These are phyloP conservation scores for Cyclanthera cordifolia DNA, from an alignment of 306 rosid species.

Conservation along the genomic window DNA sequence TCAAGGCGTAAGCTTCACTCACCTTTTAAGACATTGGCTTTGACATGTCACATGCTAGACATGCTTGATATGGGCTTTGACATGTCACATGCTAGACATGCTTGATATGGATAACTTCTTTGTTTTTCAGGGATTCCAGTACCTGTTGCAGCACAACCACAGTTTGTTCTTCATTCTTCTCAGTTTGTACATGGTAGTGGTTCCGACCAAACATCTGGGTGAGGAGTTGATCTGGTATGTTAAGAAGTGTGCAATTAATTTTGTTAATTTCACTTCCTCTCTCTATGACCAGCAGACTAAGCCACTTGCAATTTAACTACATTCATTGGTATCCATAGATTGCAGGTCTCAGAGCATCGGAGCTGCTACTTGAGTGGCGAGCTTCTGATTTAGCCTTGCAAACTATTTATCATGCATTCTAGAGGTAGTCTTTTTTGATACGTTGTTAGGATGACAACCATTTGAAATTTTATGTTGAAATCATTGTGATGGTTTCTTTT, in stretches of 20 bases:
- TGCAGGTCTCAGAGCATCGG: conserved; percentile 98
- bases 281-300: conserved; percentile 10
- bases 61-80: conserved; percentile 13
- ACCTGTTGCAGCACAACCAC: conserved; percentile 73
- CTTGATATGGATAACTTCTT: conserved; percentile 7
- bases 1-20: too few relatives aligned
- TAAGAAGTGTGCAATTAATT: background rate
- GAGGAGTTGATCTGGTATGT: conserved; percentile 61
- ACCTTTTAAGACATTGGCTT: background rate
- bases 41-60: too few relatives aligned
- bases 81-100: conserved; percentile 3
- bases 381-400: conserved; percentile 95
- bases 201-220: conserved; percentile 80
- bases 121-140: conserved; percentile 54
- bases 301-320: conserved; percentile 9
- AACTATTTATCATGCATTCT: conserved; percentile 84
- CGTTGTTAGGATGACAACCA: background rate
- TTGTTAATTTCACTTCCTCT: conserved; percentile 7
- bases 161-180: conserved; percentile 63
- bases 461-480: background rate
- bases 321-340: conserved; percentile 59
- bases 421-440: conserved; percentile 42
- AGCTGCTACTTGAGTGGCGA: conserved; percentile 96
- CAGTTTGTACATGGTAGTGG: conserved; percentile 69
- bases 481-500: background rate